A percentile compares a stretch with the other conserved stretches of the same genome.
Conservation (phyloP, 345 rosid species). For the Trapa bicornis region DNA sequence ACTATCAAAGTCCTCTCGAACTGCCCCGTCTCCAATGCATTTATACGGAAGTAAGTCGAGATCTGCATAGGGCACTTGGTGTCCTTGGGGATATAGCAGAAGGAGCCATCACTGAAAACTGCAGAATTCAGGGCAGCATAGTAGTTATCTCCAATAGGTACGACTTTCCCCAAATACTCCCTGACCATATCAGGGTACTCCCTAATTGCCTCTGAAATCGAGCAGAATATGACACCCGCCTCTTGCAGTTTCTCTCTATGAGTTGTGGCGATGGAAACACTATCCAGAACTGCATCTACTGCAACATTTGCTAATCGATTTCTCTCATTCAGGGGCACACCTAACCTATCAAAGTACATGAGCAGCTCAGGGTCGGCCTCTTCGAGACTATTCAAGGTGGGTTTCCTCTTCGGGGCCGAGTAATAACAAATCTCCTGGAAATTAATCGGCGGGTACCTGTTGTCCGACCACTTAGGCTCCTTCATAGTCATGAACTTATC, state of each 20-base stretch:
- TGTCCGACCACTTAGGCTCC: conserved; percentile 90
- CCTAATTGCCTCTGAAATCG: conserved; percentile 74
- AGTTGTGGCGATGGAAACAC: conserved; percentile 82
- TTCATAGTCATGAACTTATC: conserved; percentile 53
- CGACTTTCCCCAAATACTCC: conserved; percentile 81
- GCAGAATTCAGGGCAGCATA: conserved; percentile 79
- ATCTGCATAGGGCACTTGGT: conserved; percentile 85
- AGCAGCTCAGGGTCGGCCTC: conserved; percentile 80
- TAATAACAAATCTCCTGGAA: conserved; percentile 84
- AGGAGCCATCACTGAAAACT: conserved; percentile 88
- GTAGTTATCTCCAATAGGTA: conserved; percentile 78
- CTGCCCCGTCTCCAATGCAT: conserved; percentile 86
- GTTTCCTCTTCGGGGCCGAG: conserved; percentile 84
- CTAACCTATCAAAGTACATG: conserved; percentile 60
- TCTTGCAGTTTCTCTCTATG: conserved; percentile 63
- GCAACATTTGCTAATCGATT: conserved; percentile 81
- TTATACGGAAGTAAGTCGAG: conserved; percentile 82
- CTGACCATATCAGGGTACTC: conserved; percentile 66
- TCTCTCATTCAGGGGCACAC: conserved; percentile 61
- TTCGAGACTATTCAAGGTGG: conserved; percentile 62
- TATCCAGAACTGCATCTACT: conserved; percentile 84
- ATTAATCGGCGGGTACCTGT: conserved; percentile 48
- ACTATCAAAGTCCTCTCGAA: conserved; percentile 96
- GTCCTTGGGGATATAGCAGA: conserved; percentile 69
- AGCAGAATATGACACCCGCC: conserved; percentile 80